These are phyloP conservation scores for Cladosporium cucumerinum DNA, from an alignment of 2,329 filamentous ascomycete genomes.

Conservation along the genomic window DNA sequence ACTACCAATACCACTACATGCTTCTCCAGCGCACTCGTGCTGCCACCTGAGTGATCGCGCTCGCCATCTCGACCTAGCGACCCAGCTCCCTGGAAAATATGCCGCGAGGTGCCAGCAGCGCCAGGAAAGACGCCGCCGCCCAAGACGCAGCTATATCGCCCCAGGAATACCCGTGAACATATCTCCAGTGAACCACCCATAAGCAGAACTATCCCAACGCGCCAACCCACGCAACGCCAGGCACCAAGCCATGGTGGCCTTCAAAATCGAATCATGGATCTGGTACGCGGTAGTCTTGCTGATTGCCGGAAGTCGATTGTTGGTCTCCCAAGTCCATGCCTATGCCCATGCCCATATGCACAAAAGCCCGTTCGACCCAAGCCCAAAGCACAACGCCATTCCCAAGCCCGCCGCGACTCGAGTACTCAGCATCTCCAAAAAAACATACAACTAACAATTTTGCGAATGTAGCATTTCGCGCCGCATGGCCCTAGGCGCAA, in stretches of 20 bases:
- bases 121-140: conserved; percentile 16
- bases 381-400: background rate
- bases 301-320: conserved; percentile 44
- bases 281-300: conserved; percentile 44
- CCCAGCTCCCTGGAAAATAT: conserved; percentile 7
- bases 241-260: conserved; percentile 30
- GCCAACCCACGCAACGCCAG: background rate
- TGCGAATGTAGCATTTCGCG: conserved; percentile 40
- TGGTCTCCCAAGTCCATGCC: conserved; percentile 23
- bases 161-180: conserved; percentile 14
- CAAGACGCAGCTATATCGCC: conserved; percentile 15
- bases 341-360: background rate
- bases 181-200: conserved; percentile 2
- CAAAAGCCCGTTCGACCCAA: background rate
- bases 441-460: conserved; percentile 5
- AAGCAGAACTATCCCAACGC: conserved; percentile 9
- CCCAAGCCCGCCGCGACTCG: conserved; percentile 1
- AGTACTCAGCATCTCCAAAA: background rate
- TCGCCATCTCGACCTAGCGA: conserved; percentile 12
- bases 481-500: conserved; percentile 45
- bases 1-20: background rate
- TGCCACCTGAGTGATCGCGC: conserved; percentile 8
- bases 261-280: conserved; percentile 46
- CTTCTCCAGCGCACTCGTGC: background rate
- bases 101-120: conserved; percentile 21